A percentile compares a stretch with the other conserved stretches of the same genome.
phyloP scores from a whole-genome alignment of 768 basidiomycete species.

The Mrakia gelida region DNA sequence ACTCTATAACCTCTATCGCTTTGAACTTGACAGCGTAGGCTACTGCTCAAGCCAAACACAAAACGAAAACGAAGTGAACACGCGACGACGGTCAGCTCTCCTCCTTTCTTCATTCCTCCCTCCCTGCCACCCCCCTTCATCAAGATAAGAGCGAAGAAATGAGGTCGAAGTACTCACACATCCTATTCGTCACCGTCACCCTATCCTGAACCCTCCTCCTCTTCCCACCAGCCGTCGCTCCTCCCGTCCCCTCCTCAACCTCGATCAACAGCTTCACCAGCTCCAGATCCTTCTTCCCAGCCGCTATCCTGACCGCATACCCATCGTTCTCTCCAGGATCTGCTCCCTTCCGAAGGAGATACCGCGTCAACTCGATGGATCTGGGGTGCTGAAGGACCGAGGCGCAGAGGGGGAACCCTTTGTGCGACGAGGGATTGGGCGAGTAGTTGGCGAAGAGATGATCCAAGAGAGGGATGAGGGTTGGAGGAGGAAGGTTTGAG shows the following conservation, averaged over 20 bases:
- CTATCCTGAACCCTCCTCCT: constrained; percentile 24
- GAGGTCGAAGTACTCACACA: constrained; percentile 9
- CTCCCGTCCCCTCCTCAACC: constrained; percentile 31
- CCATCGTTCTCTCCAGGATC: constrained; percentile 60
- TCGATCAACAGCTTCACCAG: constrained; percentile 76
- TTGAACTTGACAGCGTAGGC: constrained; percentile 3
- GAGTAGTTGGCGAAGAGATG: constrained; percentile 45
- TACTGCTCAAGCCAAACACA: background rate
- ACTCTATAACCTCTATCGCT: constrained; percentile 39
- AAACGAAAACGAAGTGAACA: background rate
- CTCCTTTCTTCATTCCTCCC: background rate
- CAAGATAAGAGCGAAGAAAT: too few species aligned
- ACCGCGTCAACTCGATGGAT: constrained; percentile 56
- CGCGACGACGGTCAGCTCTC: background rate
- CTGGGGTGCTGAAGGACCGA: constrained; percentile 55
- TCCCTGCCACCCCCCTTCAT: too few species aligned
- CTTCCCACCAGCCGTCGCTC: constrained; percentile 8
- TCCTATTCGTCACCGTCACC: constrained; percentile 1
- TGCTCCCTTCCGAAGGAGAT: constrained; percentile 68
- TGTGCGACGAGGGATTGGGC: constrained; percentile 61
- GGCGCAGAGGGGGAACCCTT: constrained; percentile 75
- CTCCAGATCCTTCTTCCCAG: constrained; percentile 61
- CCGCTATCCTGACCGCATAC: constrained; percentile 70
- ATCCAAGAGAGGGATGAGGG: constrained; percentile 37
- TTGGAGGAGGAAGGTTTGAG: constrained; percentile 39